Base-by-base conservation (phyloP, 225 moss, liverwort and hornwort genomes). In the Takakia lepidozioides region DNA sequence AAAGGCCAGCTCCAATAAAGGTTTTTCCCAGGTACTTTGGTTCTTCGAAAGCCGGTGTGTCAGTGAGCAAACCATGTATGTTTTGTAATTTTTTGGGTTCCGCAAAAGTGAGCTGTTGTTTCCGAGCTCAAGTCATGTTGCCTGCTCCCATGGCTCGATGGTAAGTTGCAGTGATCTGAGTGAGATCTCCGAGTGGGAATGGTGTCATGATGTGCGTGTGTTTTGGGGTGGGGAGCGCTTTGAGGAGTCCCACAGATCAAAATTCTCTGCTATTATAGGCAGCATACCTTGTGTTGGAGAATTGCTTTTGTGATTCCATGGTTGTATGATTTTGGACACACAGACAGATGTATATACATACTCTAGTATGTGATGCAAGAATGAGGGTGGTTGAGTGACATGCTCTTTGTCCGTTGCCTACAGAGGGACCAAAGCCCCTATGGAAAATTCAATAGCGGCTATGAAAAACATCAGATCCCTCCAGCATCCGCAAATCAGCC, bases 11-110 rank as follows among this genome's bases (percentile, higher is more conserved):
- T 55, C 67, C 23, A 40, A 10, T 21, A 52, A 30, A 15, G 19
- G 29, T 13, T 39, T 64, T 19, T 47, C 61, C 51, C 68, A 64
- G 72, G 77, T 77, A 54, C 29, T 15, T 18, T 27, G 38, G 36
- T 18, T 28, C 36, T n/a, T 25, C 3, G n/a, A 38, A 38, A 27
- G 16, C 34, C 4, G 11, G 55, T 44, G 29, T 26, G 44, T 4
- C 43, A 19, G 48, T 13, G 32, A 16, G 24, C 6, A 15, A 1
- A 14, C 16, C 8, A 15, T 14, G 23, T 10, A 14, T 24, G 48
- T 48, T 18, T 10, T 3, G n/a, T 11, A 15, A 19, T 37, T 24
- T 14, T 7, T 38, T 5, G 10, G 8, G 52, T 24, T 19, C 19
- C 11, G 41, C 17, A 41, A 9, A 5, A 8, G 5, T 20, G 29